These are phyloP conservation scores for Priceomyces melissophilus DNA, from an alignment of 805 yeast genomes.

Conservation along the genomic window DNA sequence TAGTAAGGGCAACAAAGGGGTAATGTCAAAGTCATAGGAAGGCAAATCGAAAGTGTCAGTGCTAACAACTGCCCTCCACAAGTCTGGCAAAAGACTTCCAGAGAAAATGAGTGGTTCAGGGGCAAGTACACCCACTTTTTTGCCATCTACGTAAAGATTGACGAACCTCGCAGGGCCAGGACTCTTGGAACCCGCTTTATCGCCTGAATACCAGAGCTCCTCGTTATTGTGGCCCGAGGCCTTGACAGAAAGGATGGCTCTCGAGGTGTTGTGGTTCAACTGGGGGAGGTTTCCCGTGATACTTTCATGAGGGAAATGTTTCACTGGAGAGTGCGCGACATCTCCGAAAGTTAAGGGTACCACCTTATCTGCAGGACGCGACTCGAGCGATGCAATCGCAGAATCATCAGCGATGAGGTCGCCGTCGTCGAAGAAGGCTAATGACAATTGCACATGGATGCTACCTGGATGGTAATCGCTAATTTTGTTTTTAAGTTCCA, in stretches of 20 bases:
- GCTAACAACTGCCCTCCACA: constrained; percentile 81
- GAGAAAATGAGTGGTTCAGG: constrained; percentile 77
- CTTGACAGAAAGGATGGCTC: constrained; percentile 55
- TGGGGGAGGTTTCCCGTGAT: constrained; percentile 39
- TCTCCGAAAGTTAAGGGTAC: constrained; percentile 31
- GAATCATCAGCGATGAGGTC: not conserved
- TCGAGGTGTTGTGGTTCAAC: constrained; percentile 54
- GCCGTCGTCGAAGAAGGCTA: constrained; percentile 43
- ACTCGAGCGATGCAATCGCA: too few relatives aligned
- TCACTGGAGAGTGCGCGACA: constrained; percentile 37
- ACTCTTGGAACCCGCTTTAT: too few relatives aligned
- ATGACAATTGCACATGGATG: constrained; percentile 51
- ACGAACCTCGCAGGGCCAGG: constrained; percentile 72
- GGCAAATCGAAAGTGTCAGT: constrained; percentile 70
- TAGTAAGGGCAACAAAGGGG: constrained; percentile 65
- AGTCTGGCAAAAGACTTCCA: constrained; percentile 76
- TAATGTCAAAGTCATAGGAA: constrained; percentile 65
- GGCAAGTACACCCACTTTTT: constrained; percentile 55
- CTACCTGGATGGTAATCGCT: constrained; percentile 56
- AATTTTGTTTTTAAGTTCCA: constrained; percentile 65
- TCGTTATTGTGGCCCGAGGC: constrained; percentile 76
- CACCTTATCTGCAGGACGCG: constrained; percentile 34
- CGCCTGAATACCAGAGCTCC: constrained; percentile 92
- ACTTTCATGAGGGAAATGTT: constrained; percentile 41
- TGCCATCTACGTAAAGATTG: constrained; percentile 57